Evolutionary conservation across 768 basidiomycete genomes (phyloP), one percentile per base, ranked within the genome.

Genomic region (Lentinula lateritia): DNA sequence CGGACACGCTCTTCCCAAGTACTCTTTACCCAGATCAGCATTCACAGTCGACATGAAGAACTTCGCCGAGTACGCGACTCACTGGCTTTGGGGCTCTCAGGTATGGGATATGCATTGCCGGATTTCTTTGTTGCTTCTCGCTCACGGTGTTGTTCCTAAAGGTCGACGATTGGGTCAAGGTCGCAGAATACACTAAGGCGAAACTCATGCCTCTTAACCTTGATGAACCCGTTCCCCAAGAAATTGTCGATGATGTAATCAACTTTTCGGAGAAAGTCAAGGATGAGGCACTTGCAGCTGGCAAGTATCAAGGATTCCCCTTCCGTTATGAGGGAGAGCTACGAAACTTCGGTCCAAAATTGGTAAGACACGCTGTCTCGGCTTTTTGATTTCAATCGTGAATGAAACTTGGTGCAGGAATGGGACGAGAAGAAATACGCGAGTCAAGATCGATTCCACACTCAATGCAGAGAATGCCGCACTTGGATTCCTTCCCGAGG

Each of bases 1-100:
- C 16, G 61, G 56, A 8, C 63, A 64, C 45, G 60, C 63, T 3
- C 56, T 64, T n/a, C 56, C 63, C 13, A 60, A 59, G 42, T 64
- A 55, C 38, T 55, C 53, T 32, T 56, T 64, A n/a, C 63, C 63
- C 16, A 38, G 55, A 8, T 16, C 60, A 4, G 63, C 63, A 39
- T 64, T 64, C 36, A 64, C 60, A 12, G 39, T 64, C 6, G 63
- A 55, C 48, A 20, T 64, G 20, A 57, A 61, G 54, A 43, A 52
- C 23, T 64, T 64, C 42, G 41, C 63, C 7, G 60, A 60, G 39
- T 61, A 61, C 28, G 63, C 63, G 4, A 64, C 41, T 20, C 60
- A 58, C 20, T 64, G 63, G 63, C 63, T 64, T 16, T 64, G 63
- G 63, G 63, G 63, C 15, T 64, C 63, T 16, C 63, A 64, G 55